Evolutionary conservation across 768 basidiomycete genomes (phyloP), one percentile per base, ranked within the genome.

Genomic region (Hortiboletus campestris): DNA sequence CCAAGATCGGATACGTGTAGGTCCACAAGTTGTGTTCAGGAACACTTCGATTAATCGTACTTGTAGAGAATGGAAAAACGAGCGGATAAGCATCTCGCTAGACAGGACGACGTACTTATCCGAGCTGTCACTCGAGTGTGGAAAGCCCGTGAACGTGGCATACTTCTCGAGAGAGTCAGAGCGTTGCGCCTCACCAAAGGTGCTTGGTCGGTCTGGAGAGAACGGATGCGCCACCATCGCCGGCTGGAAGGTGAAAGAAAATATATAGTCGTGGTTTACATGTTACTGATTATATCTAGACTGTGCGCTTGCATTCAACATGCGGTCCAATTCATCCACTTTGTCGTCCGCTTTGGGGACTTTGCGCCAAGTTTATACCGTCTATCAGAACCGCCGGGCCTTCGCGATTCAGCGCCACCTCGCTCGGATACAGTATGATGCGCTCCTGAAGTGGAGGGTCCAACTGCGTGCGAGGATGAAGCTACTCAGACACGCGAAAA

Each of bases 81-180:
- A 29, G 88, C 83, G 12, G 69, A 74, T 54, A 87, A 82, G 53
- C 79, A 85, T 63, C 52, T 82, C 13, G 73, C 74, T 44, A 76
- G 84, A 42, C 84, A 83, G 63, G 82, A 89, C 52, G 75, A 75
- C 50, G 73, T 84, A 14, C 75, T 88, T 20, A 55, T 88, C 31
- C 78, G 80, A 43, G 86, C 84, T 29, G 73, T 86, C 44, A 70
- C 78, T 62, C 76, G 83, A 45, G 79, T 88, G 4, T 87, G 88
- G 87, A 85, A 80, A 61, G 84, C 88, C 20, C 80, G 80, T 38
- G 86, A 86, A 62, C 80, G 84, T 10, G 85, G 84, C 31, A 74
- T 70, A 47, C 74, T 84, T 29, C 74, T 89, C 12, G 81, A 81
- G 53, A 77, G 80, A 44, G 80, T 84, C 35, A 78, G 75, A 49